These are phyloP conservation scores for Talaromyces sp. DNA, from an alignment of 2,329 filamentous ascomycete genomes.

Conservation along the genomic window DNA sequence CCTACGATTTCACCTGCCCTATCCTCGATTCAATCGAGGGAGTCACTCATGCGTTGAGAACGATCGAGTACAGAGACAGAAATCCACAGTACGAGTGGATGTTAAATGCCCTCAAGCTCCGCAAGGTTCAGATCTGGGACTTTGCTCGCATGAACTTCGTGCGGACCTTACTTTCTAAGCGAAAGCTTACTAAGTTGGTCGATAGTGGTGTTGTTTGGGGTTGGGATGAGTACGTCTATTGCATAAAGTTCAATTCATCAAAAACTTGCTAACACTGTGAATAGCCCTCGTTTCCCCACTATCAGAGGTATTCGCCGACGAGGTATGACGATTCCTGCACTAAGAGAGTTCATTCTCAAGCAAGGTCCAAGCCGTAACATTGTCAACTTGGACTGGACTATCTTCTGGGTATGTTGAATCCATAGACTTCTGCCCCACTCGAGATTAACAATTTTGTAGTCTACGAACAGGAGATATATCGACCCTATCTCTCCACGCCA, in stretches of 20 bases:
- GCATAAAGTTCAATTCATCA: not conserved
- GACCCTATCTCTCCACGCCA: slow-evolving; percentile 72
- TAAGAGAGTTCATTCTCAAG: slow-evolving; percentile 51
- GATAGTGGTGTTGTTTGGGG: slow-evolving; percentile 49
- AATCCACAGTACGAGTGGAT: slow-evolving; percentile 54
- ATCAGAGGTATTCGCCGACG: slow-evolving; percentile 50
- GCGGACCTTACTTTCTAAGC: slow-evolving; percentile 50
- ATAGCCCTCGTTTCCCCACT: slow-evolving; percentile 47
- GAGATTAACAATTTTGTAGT: slow-evolving; percentile 1
- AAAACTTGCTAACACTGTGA: not conserved
- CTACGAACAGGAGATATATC: slow-evolving; percentile 74
- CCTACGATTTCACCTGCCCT: slow-evolving; percentile 64
- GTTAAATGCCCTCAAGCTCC: slow-evolving; percentile 46
- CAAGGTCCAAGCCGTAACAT: slow-evolving; percentile 50
- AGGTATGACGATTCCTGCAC: slow-evolving; percentile 49
- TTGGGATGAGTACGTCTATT: slow-evolving; percentile 44
- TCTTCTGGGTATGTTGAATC: slow-evolving; percentile 40
- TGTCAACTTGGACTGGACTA: slow-evolving; percentile 49
- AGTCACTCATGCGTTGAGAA: slow-evolving; percentile 63
- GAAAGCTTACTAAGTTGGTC: slow-evolving; percentile 52
- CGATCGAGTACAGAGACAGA: slow-evolving; percentile 57
- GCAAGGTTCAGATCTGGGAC: slow-evolving; percentile 50
- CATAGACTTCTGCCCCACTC: not conserved
- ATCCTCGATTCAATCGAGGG: slow-evolving; percentile 62
- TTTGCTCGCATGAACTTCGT: slow-evolving; percentile 54